Evolutionary conservation across 306 rosid species (phyloP), one percentile per base, ranked within the genome.

Genomic region (Malus asiatica): DNA sequence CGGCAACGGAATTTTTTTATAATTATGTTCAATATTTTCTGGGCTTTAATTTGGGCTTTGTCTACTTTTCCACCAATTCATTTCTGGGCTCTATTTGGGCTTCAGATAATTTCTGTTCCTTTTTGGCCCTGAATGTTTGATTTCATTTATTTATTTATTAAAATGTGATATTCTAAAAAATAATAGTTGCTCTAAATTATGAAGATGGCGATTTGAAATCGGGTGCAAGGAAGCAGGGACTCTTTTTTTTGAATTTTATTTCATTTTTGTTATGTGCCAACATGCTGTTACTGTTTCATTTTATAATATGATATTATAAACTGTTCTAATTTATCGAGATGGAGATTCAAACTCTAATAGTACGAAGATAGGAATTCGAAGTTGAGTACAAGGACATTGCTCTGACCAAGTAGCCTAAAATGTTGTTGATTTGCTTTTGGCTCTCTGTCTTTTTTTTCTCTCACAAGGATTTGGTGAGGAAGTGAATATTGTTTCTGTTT

Each of bases 1-100:
- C 91, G 89, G 88, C 91, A 87, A 76, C 63, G 85, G 86, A 87
- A 88, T 0, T 59, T 65, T 53, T 18, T 20, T 0, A 13, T 33
- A 18, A 9, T 12, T 27, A 6, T 4, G 4, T 13, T 4, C 32
- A 3, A 1, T 11, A 1, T 11, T 53, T 22, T 30, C 44, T 30
- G 23, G 42, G 60, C 59, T 60, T 27, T 12, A 23, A 25, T 23
- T 60, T 30, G 64, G 65, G 18, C 19, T 18, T 20, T 6, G 23
- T 20, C 25, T 55, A 3, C 4, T 8, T 19, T 5, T 18, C 2
- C 32, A 14, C 18, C 53, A 46, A 14, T 46, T 46, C 18, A 14
- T 46, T 14, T 48, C 19, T 8, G 22, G 44, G 22, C 68, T 33
- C 22, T 30, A 64, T 2, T 29, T 6, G 44, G 69, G 45, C 69